Conservation (phyloP, 306 rosid genomes). For the Cicer cuneatum region DNA sequence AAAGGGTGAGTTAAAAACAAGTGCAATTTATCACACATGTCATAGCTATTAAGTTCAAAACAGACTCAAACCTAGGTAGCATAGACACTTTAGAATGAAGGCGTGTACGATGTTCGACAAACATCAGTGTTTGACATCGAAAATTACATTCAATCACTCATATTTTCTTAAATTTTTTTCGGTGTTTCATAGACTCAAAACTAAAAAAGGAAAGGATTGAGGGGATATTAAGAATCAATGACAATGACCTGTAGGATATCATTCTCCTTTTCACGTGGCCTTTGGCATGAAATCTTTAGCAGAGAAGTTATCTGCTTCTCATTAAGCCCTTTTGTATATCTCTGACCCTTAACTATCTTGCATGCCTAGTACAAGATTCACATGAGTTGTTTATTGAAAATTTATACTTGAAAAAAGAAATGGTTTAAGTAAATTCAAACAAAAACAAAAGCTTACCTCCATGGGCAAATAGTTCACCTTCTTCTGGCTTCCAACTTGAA, state of each 20-base stretch:
- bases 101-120: not conserved
- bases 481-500: slow-evolving; percentile 54
- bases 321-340: slow-evolving; percentile 50
- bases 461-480: slow-evolving; percentile 55
- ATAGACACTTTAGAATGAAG: not conserved
- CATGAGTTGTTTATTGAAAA: not conserved
- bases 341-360: slow-evolving; percentile 53
- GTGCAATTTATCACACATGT: not conserved
- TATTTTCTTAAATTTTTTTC: not conserved
- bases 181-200: not conserved
- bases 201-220: not conserved
- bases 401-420: not conserved
- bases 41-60: not conserved
- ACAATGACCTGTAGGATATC: slow-evolving; percentile 51
- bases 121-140: not conserved
- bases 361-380: slow-evolving; percentile 50
- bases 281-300: slow-evolving; percentile 52
- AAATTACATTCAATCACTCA: not conserved
- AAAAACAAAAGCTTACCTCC: slow-evolving; percentile 48
- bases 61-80: not conserved
- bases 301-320: slow-evolving; percentile 57
- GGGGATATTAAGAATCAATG: not conserved
- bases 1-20: not conserved
- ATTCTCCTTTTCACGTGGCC: slow-evolving; percentile 49
- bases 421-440: slow-evolving; percentile 26